A percentile compares a stretch with the other conserved stretches of the same genome.
Conservation (phyloP, 306 rosid species). For the Vigna radiata region DNA sequence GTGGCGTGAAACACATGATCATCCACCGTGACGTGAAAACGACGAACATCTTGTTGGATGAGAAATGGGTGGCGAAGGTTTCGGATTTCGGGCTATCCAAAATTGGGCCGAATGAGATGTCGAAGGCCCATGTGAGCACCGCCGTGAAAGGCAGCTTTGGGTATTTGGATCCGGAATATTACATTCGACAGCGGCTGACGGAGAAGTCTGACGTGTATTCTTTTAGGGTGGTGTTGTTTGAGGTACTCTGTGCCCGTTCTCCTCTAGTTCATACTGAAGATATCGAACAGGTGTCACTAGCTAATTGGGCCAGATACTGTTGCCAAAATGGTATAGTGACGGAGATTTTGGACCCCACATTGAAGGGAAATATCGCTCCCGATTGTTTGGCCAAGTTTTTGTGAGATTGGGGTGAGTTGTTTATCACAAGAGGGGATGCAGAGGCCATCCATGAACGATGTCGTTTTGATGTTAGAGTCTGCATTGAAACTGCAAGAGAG, state of each 20-base stretch:
- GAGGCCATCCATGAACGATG: slow-evolving; percentile 72
- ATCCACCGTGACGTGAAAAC: slow-evolving; percentile 77
- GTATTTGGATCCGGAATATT: slow-evolving; percentile 59
- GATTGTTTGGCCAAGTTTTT: slow-evolving; percentile 54
- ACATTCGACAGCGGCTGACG: slow-evolving; percentile 47
- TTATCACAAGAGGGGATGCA: slow-evolving; percentile 53
- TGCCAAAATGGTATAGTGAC: slow-evolving; percentile 18
- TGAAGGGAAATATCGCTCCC: slow-evolving; percentile 38
- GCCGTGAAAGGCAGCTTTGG: slow-evolving; percentile 54
- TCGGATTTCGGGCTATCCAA: slow-evolving; percentile 65
- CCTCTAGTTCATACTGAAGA: slow-evolving; percentile 35
- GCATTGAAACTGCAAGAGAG: slow-evolving; percentile 65
- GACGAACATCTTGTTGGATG: slow-evolving; percentile 60
- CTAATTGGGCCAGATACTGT: slow-evolving; percentile 56
- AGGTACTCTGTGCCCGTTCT: slow-evolving; percentile 58
- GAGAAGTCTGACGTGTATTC: slow-evolving; percentile 77
- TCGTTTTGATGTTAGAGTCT: slow-evolving; percentile 60
- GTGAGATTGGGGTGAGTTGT: slow-evolving; percentile 55
- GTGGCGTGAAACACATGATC: slow-evolving; percentile 48
- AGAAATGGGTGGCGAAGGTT: slow-evolving; percentile 58
- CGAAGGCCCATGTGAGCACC: slow-evolving; percentile 48
- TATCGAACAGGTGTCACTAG: slow-evolving; percentile 47
- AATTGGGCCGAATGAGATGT: slow-evolving; percentile 48
- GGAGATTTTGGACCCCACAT: slow-evolving; percentile 55
- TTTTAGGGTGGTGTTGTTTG: slow-evolving; percentile 63